Evolutionary conservation across 495 filamentous ascomycete genomes (phyloP), one percentile per base, ranked within the genome.

Genomic region (Hyaloscypha variabilis): DNA sequence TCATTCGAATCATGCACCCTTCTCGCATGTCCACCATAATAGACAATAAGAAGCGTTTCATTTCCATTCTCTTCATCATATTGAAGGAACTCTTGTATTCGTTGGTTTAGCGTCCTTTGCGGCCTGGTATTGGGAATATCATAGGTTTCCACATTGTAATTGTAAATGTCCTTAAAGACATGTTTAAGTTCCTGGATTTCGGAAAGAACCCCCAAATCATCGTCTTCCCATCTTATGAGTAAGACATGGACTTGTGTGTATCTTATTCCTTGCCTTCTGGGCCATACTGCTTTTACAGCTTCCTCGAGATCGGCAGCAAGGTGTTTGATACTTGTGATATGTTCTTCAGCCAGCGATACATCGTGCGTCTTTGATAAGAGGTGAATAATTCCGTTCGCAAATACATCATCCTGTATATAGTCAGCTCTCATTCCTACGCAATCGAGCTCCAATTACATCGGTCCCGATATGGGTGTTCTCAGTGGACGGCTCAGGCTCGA

Each of bases 1-100:
- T 50, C 53, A 42, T 50, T 62, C 0, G 30, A 8, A 19, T 28
- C 10, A 23, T 25, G 17, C 19, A 36, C 24, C n/a, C 21, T 11
- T 49, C 52, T 50, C 11, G 62, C 76, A 65, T 78, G 74, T 14
- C 76, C 76, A 10, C 70, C 73, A 56, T 78, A 78, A 52, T 77
- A 78, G 1, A 78, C 65, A 30, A 78, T 70, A 5, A 78, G 46
- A 14, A 78, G 50, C 13, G 67, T 71, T 19, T 71, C 58, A 3
- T 58, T 60, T 0, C 58, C 67, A 52, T 73, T 58, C 6, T 58
- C 62, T 0, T 56, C 67, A 52, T 73, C 60, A 10, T 71, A 29
- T 2, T 56, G 42, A 0, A 56, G 50, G 21, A 75, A 67, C 4
- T 63, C 59, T 25, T 28, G 24, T 1, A 67, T 31, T 25, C 60